phyloP scores from a whole-genome alignment of 768 basidiomycete genomes.

The Nidularia sp. region DNA sequence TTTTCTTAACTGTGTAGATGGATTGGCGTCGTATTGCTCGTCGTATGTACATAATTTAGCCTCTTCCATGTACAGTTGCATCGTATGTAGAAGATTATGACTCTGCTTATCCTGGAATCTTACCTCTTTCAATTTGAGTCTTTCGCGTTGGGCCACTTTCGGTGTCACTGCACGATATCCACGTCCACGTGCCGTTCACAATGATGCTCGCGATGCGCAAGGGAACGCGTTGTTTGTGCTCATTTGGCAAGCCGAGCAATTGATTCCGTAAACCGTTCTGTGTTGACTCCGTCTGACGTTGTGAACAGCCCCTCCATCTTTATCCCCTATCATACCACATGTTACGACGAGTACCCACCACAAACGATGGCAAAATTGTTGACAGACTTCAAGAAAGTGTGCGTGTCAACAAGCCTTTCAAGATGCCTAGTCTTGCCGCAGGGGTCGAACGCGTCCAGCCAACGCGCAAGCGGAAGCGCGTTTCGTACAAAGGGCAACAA shows the following conservation, averaged over 20 bases:
- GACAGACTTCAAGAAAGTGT: conserved; percentile 69
- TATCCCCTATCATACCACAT: conserved; percentile 26
- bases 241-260: neutral
- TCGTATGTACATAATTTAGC: neutral
- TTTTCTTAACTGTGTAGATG: too few relatives aligned
- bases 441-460: conserved; percentile 54
- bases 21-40: neutral
- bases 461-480: conserved; percentile 79
- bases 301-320: neutral
- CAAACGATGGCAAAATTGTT: conserved; percentile 61
- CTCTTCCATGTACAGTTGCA: too few relatives aligned
- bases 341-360: conserved; percentile 69
- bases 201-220: too few relatives aligned
- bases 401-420: conserved; percentile 79
- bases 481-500: conserved; percentile 78
- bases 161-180: too few relatives aligned
- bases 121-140: too few relatives aligned
- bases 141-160: too few relatives aligned
- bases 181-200: too few relatives aligned
- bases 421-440: conserved; percentile 52
- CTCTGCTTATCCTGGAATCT: too few relatives aligned
- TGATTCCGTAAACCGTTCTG: neutral
- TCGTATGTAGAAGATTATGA: too few relatives aligned
- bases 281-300: neutral
- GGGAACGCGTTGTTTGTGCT: too few relatives aligned